Base-by-base conservation (phyloP, 331 rosid species). In the Malus hybrid region DNA sequence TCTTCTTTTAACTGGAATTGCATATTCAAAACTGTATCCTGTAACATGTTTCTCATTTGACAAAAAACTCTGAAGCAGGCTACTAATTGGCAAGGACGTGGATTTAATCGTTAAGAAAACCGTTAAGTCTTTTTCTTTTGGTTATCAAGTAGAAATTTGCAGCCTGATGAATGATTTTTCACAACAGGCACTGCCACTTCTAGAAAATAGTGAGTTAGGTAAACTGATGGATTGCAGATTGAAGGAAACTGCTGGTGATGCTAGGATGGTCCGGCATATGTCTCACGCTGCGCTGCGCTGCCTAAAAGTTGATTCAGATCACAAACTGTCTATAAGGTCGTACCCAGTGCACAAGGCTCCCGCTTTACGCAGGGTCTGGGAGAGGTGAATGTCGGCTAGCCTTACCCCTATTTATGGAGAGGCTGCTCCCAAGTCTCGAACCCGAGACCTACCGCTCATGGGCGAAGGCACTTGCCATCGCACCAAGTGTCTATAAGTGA, bases 221-320 rank as follows among this genome's bases (percentile, higher is more conserved):
- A 10, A 80, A 71, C 8, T 72, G 34, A 77, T 67, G 81, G 85
- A 81, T 75, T 62, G 39, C 6, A 77, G 85, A 81, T 39, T 77
- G 57, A 20, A 8, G 20, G 79, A 77, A 57, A 27, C 24, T 67
- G 59, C 62, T 60, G 65, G 48, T 67, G 79, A 73, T 13, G 10
- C 19, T 24, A 59, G 20, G 61, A 29, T 81, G 79, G 79, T 73
- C 28, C 32, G 12, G 64, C 66, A 72, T 13, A 81, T 81, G 79
- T 76, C 85, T 27, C 56, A 50, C 52, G 69, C 76, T 62, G 76
- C 81, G n/a, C 36, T 71, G 64, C 69, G 44, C 67, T 77, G 85
- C 75, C 79, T 81, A 4, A 72, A 72, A 67, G 24, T 33, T 24
- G 62, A 36, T 67, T 32, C 74, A 55, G 70, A 12, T 67, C 76